Base-by-base conservation (phyloP, 345 rosid genomes). In the Luvunga scandens region DNA sequence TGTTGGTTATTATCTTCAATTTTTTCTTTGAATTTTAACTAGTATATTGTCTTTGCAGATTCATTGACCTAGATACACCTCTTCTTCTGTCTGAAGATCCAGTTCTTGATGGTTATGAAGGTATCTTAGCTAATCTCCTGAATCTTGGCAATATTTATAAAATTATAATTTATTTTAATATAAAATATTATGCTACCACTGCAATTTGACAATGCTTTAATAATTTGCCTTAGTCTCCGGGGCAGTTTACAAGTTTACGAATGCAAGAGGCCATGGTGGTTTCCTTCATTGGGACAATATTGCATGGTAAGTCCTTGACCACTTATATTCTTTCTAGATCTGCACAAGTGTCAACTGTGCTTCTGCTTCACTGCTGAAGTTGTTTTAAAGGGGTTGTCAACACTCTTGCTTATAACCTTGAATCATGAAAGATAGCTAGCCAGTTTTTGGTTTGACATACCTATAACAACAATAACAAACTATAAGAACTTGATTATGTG, bases 81-180 rank as follows among this genome's bases (percentile, higher is more conserved):
- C 89, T 95, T 83, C 92, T 95, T 69, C 84, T 95, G 38, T 84
- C 97, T 67, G 90, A 88, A 84, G 99, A 95, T 91, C 97, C 98
- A 1, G 98, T 95, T 83, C 83, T 77, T 53, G 93, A 87, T 53
- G 97, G 99, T 72, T 95, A 95, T 71, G 87, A 90, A 88, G 97
- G 99, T 95, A 91, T 30, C 21, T 59, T 4, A 66, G 25, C 27
- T 22, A 45, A 68, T 12, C 69, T 78, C n/a, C 28, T 74, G 65
- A 76, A 56, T 42, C 33, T 34, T 36, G 38, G 56, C n/a, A 21
- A 19, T 38, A 2, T 64, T 45, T 4, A 45, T 45, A 45, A 12
- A 45, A 45, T 27, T 6, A 70, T 38, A 28, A 3, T 74, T 48
- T 69, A 10, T 38, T 76, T 66, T 56, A 53, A 13, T 25, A 56